Evolutionary conservation across 371 early-diverging fungal species (phyloP).

Genomic region (Batkoa obscura): DNA sequence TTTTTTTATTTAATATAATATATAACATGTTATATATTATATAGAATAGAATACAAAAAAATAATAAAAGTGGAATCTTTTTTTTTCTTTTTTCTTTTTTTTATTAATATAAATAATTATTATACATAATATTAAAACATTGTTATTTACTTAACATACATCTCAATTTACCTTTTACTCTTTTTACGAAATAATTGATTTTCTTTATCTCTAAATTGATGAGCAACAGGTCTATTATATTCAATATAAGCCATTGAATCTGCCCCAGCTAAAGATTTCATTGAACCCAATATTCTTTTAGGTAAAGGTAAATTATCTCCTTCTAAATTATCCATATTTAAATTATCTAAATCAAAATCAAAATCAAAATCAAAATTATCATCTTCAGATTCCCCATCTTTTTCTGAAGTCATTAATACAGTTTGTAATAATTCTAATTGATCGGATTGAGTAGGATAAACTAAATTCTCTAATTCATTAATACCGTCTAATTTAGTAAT

Average conservation of each 20-base stretch:
- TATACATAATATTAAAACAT: no score
- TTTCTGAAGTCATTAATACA: slow-evolving; percentile 64
- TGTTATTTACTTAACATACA: no score
- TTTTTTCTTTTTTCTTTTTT: no score
- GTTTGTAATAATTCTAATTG: slow-evolving; percentile 79
- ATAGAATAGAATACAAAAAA: no score
- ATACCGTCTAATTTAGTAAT: slow-evolving; percentile 63
- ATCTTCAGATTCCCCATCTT: slow-evolving; percentile 32
- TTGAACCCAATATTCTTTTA: slow-evolving; percentile 28
- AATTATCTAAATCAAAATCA: background rate
- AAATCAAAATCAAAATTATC: slow-evolving; percentile 15
- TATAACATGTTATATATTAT: no score
- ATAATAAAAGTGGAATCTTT: no score
- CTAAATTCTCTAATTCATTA: slow-evolving; percentile 45
- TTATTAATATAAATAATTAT: no score
- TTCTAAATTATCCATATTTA: background rate
- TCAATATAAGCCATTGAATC: slow-evolving; percentile 93
- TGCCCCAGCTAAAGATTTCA: slow-evolving; percentile 72
- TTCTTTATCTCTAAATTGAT: slow-evolving; percentile 9
- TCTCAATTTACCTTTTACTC: no score
- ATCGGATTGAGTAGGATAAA: slow-evolving; percentile 43
- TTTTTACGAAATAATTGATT: no score
- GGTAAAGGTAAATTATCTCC: slow-evolving; percentile 4
- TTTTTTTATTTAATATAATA: no score
- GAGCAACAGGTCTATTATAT: slow-evolving; percentile 16